Evolutionary conservation across 768 basidiomycete genomes (phyloP), one percentile per base, ranked within the genome.

Genomic region (Panaeolus papilionaceus): DNA sequence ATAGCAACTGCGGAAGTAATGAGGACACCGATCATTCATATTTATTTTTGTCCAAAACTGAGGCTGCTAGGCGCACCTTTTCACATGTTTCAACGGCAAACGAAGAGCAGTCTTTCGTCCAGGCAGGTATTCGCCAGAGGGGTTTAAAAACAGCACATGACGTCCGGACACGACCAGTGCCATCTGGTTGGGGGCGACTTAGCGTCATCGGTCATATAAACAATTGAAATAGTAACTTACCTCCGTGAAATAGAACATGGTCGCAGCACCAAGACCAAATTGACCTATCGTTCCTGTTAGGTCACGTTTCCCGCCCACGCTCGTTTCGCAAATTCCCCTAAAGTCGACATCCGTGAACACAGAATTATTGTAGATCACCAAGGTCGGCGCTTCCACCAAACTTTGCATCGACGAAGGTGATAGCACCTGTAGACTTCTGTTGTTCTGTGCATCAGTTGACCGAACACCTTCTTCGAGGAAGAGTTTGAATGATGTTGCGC

Each of bases 211-310:
- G 3, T 23, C 47, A 5, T 37, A 3, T 33, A 4, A 12, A 39
- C 65, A 23, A 42, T 49, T 40, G 11, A 26, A 11, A 51, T 12
- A 4, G 11, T 28, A 11, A 62, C 77, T 63, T 62, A 86, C 86
- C 74, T 87, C 85, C 0, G 83, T 80, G 63, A 86, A 80, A 68
- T 86, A 84, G 66, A 83, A 88, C 79, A 86, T 83, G 0, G 85
- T 82, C 3, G 87, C 75, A 14, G 82, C 83, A 7, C 87, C 87
- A 8, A 83, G 75, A 5, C 87, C 87, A 73, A 86, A 87, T 64
- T 82, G 81, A 0, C 86, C 86, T 44, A 87, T 86, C 0, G 80
- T 81, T 64, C 80, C 80, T 0, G 63, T 67, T 23, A 71, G 71
- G 0, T 69, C 75, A 16, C 71, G 68, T 68, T 88, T 87, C 0